Conservation (phyloP, 345 rosid genomes). For the Populus deltoides region DNA sequence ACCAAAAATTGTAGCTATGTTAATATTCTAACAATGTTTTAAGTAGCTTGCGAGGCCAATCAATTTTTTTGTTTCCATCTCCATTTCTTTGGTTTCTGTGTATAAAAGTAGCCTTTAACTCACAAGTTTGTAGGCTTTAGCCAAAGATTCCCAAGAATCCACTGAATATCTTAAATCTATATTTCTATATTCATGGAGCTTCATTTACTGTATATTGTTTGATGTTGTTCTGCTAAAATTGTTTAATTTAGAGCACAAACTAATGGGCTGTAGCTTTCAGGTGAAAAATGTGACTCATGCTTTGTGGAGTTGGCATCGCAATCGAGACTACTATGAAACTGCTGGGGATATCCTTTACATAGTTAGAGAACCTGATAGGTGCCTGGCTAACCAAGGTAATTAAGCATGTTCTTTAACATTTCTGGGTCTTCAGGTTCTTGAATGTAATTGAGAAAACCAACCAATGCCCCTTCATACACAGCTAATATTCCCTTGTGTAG, state of each 20-base stretch:
- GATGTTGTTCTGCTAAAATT: not conserved
- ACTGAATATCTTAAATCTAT: too few relatives aligned
- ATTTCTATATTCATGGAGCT: too few relatives aligned
- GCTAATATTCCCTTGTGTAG: not conserved
- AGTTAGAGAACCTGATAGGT: slow-evolving; percentile 69
- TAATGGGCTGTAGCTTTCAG: slow-evolving; percentile 32
- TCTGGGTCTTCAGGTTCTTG: too few relatives aligned
- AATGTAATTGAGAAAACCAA: not conserved
- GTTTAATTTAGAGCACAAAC: not conserved
- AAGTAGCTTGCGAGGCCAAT: too few relatives aligned
- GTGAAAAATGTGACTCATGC: slow-evolving; percentile 87
- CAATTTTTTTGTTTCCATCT: too few relatives aligned
- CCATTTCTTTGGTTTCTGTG: too few relatives aligned
- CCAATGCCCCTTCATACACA: not conserved
- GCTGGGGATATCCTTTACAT: slow-evolving; percentile 73
- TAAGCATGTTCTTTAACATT: not conserved
- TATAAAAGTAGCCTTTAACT: too few relatives aligned
- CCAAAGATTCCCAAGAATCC: too few relatives aligned
- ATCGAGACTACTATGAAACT: slow-evolving; percentile 50
- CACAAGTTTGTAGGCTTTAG: too few relatives aligned
- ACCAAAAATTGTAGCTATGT: too few relatives aligned
- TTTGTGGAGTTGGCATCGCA: slow-evolving; percentile 86
- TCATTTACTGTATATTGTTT: too few relatives aligned
- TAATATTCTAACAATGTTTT: too few relatives aligned
- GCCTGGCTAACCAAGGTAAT: slow-evolving; percentile 28